These are phyloP conservation scores for Solanum bukasovii DNA, from an alignment of 257 asterid species.

Conservation along the genomic window DNA sequence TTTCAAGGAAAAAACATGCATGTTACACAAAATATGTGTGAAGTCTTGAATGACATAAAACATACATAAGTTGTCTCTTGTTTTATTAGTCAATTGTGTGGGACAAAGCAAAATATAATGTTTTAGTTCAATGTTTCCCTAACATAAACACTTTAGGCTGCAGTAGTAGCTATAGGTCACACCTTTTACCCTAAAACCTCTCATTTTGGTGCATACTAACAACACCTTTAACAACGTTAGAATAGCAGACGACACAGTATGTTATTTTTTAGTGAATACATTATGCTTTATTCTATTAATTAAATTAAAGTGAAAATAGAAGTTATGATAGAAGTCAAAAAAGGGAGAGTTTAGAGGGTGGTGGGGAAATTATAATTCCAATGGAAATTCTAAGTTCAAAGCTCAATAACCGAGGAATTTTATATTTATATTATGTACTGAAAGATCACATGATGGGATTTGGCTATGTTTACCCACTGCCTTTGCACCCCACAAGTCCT, in stretches of 20 bases:
- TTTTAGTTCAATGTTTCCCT: not conserved
- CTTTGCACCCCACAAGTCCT: not conserved
- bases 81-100: not conserved
- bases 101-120: not conserved
- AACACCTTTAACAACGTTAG: not conserved
- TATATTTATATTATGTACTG: conserved; percentile 18
- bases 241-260: not conserved
- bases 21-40: not conserved
- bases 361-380: not conserved
- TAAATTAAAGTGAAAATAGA: not conserved
- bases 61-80: not conserved
- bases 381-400: conserved; percentile 11
- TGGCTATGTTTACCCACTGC: conserved; percentile 1
- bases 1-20: not conserved
- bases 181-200: not conserved
- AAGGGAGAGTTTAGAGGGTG: not conserved
- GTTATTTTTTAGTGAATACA: not conserved
- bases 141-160: not conserved
- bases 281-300: not conserved
- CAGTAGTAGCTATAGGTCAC: not conserved
- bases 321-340: not conserved
- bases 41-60: not conserved
- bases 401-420: conserved; percentile 40
- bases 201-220: not conserved
- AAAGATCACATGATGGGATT: conserved; percentile 32